A percentile compares a stretch with the other conserved stretches of the same genome.
These are phyloP conservation scores for Podospora pseudocomata DNA, from an alignment of 495 filamentous ascomycete genomes.

Conservation along the genomic window DNA sequence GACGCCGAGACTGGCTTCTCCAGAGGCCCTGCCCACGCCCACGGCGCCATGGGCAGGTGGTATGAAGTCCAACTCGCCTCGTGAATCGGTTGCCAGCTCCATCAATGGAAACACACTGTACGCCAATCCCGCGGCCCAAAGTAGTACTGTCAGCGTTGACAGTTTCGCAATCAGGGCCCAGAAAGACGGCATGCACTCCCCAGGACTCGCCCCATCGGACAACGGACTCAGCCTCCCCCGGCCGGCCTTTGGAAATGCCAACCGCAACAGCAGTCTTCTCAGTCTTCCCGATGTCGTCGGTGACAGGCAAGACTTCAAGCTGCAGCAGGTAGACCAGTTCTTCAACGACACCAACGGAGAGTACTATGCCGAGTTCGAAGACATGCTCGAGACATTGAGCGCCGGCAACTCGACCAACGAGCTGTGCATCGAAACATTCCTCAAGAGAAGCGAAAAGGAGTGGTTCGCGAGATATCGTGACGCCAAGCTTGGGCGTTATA, in stretches of 20 bases:
- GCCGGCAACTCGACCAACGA: slow-evolving; percentile 51
- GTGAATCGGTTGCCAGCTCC: slow-evolving; percentile 26
- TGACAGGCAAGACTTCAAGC: slow-evolving; percentile 58
- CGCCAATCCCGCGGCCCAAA: slow-evolving; percentile 25
- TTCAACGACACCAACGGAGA: slow-evolving; percentile 62
- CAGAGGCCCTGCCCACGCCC: slow-evolving; percentile 22
- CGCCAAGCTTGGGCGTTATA: slow-evolving; percentile 51
- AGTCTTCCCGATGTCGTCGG: slow-evolving; percentile 56
- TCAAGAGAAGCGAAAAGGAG: slow-evolving; percentile 61
- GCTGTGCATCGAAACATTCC: slow-evolving; percentile 60
- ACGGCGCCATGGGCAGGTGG: slow-evolving; percentile 22
- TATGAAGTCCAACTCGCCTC: slow-evolving; percentile 24
- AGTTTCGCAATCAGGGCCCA: slow-evolving; percentile 38
- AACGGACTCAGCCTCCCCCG: slow-evolving; percentile 29
- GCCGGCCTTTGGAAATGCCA: slow-evolving; percentile 24
- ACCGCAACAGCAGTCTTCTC: slow-evolving; percentile 40
- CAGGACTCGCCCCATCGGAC: slow-evolving; percentile 24
- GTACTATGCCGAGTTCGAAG: slow-evolving; percentile 56
- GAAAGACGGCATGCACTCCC: slow-evolving; percentile 39
- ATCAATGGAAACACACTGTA: slow-evolving; percentile 25
- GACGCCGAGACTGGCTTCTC: slow-evolving; percentile 22
- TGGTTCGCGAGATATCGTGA: slow-evolving; percentile 58
- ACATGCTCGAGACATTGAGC: slow-evolving; percentile 51
- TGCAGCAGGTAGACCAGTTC: slow-evolving; percentile 63
- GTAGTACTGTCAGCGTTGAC: slow-evolving; percentile 37